Conservation (phyloP, 1,284 basidiomycete genomes). For the Somion occarium region DNA sequence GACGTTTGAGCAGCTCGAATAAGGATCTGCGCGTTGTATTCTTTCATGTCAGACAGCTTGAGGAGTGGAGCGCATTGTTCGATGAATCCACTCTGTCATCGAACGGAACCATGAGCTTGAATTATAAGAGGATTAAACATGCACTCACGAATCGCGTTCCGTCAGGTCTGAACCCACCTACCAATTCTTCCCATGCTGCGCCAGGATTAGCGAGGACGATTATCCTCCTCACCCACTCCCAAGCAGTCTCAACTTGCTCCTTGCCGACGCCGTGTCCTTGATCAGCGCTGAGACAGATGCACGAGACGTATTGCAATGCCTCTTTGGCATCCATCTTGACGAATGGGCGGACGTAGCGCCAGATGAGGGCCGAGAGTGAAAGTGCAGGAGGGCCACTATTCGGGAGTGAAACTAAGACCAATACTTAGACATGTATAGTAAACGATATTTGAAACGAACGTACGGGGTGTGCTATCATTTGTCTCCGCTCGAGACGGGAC, state of each 20-base stretch:
- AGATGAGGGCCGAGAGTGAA: conserved; percentile 83
- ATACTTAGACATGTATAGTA: neutral
- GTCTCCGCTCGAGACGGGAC: conserved; percentile 76
- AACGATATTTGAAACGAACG: conserved; percentile 27
- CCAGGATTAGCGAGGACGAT: conserved; percentile 86
- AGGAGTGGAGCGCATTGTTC: conserved; percentile 81
- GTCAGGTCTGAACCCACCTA: conserved; percentile 88
- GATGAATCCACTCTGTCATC: conserved; percentile 73
- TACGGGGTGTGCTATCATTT: conserved; percentile 79
- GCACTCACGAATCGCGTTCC: conserved; percentile 80
- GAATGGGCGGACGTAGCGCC: conserved; percentile 91
- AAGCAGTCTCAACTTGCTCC: conserved; percentile 81
- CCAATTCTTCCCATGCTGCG: conserved; percentile 82
- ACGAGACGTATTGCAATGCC: conserved; percentile 94
- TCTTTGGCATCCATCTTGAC: conserved; percentile 89
- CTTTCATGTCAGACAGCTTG: conserved; percentile 62
- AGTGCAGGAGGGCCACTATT: conserved; percentile 64
- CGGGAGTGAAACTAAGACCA: conserved; percentile 57
- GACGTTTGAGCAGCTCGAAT: conserved; percentile 74
- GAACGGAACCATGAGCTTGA: neutral
- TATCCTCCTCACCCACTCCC: conserved; percentile 85
- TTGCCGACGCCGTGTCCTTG: conserved; percentile 58
- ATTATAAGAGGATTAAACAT: neutral
- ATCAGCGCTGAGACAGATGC: conserved; percentile 80
- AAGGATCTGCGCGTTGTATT: conserved; percentile 84